A percentile compares a stretch with the other conserved stretches of the same genome.
Evolutionary conservation across 2,329 filamentous ascomycete species (phyloP).

Genomic region (Diaporthe aspalathi): DNA sequence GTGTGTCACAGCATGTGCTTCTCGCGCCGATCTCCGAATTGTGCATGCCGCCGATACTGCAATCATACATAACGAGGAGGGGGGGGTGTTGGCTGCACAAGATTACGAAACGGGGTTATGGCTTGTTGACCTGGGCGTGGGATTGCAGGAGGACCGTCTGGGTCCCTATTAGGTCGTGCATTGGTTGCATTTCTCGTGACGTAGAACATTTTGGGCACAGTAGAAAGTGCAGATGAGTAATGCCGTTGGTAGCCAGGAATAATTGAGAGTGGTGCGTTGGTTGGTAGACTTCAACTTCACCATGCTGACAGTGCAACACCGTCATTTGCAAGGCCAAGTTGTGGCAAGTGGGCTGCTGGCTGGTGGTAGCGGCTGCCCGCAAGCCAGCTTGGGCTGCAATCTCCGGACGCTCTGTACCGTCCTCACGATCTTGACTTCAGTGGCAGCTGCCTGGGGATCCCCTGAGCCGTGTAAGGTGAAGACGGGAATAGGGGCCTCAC

Average conservation of each 20-base stretch:
- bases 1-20: slow-evolving; percentile 30
- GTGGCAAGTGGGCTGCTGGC: background rate
- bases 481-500: slow-evolving; percentile 24
- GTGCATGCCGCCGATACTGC: slow-evolving; percentile 18
- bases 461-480: slow-evolving; percentile 8
- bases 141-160: background rate
- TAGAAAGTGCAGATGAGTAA: background rate
- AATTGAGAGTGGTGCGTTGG: background rate
- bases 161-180: background rate
- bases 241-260: background rate
- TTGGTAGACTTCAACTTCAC: background rate
- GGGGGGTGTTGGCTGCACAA: slow-evolving; percentile 25
- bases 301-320: background rate
- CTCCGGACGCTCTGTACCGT: background rate
- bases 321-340: background rate
- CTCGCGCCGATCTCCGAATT: slow-evolving; percentile 27
- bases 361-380: background rate
- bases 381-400: background rate
- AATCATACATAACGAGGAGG: slow-evolving; percentile 1
- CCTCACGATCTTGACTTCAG: background rate
- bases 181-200: background rate
- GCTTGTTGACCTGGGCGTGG: background rate
- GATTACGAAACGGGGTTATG: slow-evolving; percentile 1
- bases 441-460: background rate
- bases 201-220: background rate